phyloP scores from a whole-genome alignment of 2,329 filamentous ascomycete species.

The Colletotrichum simmondsii region DNA sequence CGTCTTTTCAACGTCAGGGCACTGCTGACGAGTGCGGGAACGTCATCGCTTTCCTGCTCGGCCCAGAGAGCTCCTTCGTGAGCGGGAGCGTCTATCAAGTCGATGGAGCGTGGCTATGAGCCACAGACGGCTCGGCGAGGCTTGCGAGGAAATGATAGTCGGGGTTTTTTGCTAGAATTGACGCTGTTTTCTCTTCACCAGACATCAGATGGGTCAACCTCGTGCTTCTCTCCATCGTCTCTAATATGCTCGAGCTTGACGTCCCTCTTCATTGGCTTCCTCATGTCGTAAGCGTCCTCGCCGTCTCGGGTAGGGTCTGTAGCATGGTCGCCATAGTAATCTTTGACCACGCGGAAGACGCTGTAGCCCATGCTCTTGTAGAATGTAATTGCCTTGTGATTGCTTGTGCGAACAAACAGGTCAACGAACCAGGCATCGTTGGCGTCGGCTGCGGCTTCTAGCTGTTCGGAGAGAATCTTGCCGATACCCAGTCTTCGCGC shows the following conservation, averaged over 20 bases:
- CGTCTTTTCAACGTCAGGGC: constrained; percentile 54
- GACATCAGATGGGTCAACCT: constrained; percentile 86
- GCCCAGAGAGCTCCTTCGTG: constrained; percentile 58
- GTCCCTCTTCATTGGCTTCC: constrained; percentile 89
- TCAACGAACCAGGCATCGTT: constrained; percentile 95
- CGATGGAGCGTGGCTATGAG: constrained; percentile 55
- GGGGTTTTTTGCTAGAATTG: neutral
- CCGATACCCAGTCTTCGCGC: constrained; percentile 89
- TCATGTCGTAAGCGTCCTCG: constrained; percentile 97
- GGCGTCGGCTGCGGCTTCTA: constrained; percentile 85
- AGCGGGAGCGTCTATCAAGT: constrained; percentile 58
- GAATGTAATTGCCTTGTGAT: constrained; percentile 86
- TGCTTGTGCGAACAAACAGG: constrained; percentile 90
- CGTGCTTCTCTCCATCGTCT: constrained; percentile 81
- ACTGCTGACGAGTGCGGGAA: constrained; percentile 59
- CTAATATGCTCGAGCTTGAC: constrained; percentile 79
- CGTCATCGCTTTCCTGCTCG: constrained; percentile 59
- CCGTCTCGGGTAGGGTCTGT: constrained; percentile 69
- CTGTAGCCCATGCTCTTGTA: constrained; percentile 94
- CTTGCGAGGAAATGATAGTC: neutral
- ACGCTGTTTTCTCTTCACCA: constrained; percentile 65
- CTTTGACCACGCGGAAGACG: constrained; percentile 87
- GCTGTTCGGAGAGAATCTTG: constrained; percentile 80
- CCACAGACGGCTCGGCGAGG: constrained; percentile 1
- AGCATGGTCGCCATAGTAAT: constrained; percentile 92